Evolutionary conservation across 2,329 filamentous ascomycete species (phyloP), one percentile per base, ranked within the genome.

Genomic region (Pyrenophora teres): DNA sequence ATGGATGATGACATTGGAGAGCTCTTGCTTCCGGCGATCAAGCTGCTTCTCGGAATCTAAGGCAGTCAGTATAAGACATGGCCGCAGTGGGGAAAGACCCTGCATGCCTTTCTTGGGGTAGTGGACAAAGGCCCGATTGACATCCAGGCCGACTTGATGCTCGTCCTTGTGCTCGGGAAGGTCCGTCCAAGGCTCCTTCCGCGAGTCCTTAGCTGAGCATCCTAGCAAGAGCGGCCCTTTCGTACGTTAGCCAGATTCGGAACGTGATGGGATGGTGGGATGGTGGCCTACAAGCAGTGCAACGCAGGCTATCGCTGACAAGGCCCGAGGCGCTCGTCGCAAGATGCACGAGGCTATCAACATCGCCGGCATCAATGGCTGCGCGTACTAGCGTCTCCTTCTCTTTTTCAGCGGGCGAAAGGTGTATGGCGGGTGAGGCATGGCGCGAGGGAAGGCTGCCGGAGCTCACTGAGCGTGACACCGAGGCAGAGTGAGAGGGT

Each of bases 111-210:
- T 60, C 46, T 50, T 82, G 10, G 94, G 94, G 72, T 99, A 99
- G 77, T 97, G 95, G 54, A 97, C 88, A 75, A 99, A 99, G n/a
- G 94, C 92, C 49, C 94, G 84, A 74, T 97, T 86, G 49, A 99
- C 94, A 71, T 99, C 94, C 40, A 97, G 82, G 67, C 87, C 83
- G 33, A 99, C 92, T 76, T 99, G 94, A 42, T 89, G 86, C 73
- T 99, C 94, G 66, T 99, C 94, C 30, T 78, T 78, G 75, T 99
- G 94, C n/a, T 75, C 80, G 25, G 87, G 83, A 35, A 96, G 77
- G n/a, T 79, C 68, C 56, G 77, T 76, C 87, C 88, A 90, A 16
- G 40, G 73, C 50, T 30, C 56, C 62, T 50, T 69, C 57, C 35
- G 58, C 48, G 32, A 40, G 16, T 59, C 54, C 19, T 50, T 39